Evolutionary conservation across 768 basidiomycete species (phyloP).

Genomic region (Serendipita sp.): DNA sequence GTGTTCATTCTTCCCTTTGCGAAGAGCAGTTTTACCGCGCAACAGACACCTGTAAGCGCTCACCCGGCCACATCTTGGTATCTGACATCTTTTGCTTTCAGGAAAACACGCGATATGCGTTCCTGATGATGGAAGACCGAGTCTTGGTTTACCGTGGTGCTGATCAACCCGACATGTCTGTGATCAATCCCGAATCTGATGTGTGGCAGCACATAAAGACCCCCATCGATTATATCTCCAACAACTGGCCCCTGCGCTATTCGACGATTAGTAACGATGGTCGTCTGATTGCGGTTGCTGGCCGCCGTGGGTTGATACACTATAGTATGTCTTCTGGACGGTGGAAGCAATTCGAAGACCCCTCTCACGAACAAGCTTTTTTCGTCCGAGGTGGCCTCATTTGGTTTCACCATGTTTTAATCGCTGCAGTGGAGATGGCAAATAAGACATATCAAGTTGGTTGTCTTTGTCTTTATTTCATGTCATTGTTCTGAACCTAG

Average conservation of each 20-base stretch:
- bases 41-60: conserved; percentile 68
- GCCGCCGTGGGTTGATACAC: conserved; percentile 77
- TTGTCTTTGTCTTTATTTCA: conserved; percentile 11
- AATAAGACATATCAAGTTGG: conserved; percentile 54
- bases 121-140: conserved; percentile 89
- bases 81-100: conserved; percentile 19
- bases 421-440: conserved; percentile 74
- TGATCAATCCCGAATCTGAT: conserved; percentile 94
- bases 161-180: conserved; percentile 94
- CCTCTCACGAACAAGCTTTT: conserved; percentile 75
- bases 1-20: conserved; percentile 82
- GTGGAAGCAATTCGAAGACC: conserved; percentile 80
- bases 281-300: conserved; percentile 81
- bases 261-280: conserved; percentile 85
- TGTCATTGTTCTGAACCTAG: background rate
- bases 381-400: conserved; percentile 76
- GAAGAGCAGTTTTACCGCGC: conserved; percentile 82
- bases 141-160: conserved; percentile 88
- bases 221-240: conserved; percentile 71
- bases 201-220: conserved; percentile 99
- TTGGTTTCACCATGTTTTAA: conserved; percentile 93
- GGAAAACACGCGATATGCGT: conserved; percentile 94
- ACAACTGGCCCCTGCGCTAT: conserved; percentile 90
- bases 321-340: conserved; percentile 88
- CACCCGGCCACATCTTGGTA: background rate